Base-by-base conservation (phyloP, 441 rosid genomes). In the Adansonia gregorii region DNA sequence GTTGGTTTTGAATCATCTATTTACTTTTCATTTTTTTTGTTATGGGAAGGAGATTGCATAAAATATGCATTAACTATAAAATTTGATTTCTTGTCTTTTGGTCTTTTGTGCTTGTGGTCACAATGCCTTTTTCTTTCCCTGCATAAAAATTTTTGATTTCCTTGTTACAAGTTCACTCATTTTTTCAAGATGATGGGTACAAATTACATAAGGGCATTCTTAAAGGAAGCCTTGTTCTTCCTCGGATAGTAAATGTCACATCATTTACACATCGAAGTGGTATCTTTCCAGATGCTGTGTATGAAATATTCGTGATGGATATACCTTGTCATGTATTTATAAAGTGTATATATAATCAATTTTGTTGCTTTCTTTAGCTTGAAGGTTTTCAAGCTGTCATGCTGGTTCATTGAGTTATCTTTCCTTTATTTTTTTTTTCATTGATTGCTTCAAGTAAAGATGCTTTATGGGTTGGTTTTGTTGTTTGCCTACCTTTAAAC, bases 241-340 rank as follows among this genome's bases (percentile, higher is more conserved):
- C 98, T 65, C 84, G 97, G 82, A 86, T 96, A 14, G 97, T 94
- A 68, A 93, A 96, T 84, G 97, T 93, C 51, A 86, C 97, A 11
- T 96, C 98, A 56, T 96, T 96, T 74, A 94, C 98, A 1, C 98
- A 94, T 84, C 89, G 91, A 78, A 80, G 77, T 76, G 88, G 98
- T 71, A 73, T 51, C 27, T 31, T 76, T 49, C 61, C 54, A 19
- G 48, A 75, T 35, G 31, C 39, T 66, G 49, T 46, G 59, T 48
- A n/a, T n/a, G 39, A 72, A 73, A 35, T 24, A 41, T 72, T 78
- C 35, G 41, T 35, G 41, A 35, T 35, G 41, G 41, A 35, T 35
- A 35, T 4, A 35, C 41, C 41, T 35, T 35, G 41, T 35, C 6
- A 35, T 35, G 41, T 35, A 5, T 35, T 35, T 35, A 35, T 35